These are phyloP conservation scores for Myrmaecium sp. DNA, from an alignment of 2,329 filamentous ascomycete genomes.

Conservation along the genomic window DNA sequence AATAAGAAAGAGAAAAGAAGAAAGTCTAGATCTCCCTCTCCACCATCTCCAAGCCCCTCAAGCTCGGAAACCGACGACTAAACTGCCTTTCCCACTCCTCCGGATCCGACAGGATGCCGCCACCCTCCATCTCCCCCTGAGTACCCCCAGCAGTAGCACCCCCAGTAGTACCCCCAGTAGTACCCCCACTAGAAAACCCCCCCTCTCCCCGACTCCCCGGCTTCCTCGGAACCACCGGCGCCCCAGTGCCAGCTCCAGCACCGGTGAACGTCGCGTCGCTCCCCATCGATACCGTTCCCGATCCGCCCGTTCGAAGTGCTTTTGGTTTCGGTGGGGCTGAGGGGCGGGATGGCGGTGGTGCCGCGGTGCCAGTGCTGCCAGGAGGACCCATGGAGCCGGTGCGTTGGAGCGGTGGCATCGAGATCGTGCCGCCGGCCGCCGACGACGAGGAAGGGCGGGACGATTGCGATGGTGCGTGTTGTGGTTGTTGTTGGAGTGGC, in stretches of 20 bases:
- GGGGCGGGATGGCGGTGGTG: slow-evolving; percentile 18
- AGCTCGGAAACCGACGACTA: slow-evolving; percentile 69
- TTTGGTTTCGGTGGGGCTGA: slow-evolving; percentile 44
- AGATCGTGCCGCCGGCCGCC: slow-evolving; percentile 9
- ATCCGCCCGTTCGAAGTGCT: slow-evolving; percentile 33
- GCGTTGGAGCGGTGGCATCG: slow-evolving; percentile 16
- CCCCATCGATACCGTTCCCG: no score
- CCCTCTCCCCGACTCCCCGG: background rate
- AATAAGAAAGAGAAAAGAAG: no score
- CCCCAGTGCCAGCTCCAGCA: slow-evolving; percentile 11
- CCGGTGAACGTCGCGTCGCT: no score
- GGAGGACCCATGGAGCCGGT: no score
- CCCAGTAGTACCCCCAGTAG: no score
- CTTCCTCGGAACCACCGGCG: slow-evolving; percentile 9
- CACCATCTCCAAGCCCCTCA: slow-evolving; percentile 77
- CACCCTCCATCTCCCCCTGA: background rate
- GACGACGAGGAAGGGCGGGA: background rate
- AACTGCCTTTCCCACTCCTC: slow-evolving; percentile 59
- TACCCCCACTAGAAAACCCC: no score
- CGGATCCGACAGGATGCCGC: slow-evolving; percentile 16
- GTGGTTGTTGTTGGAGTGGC: slow-evolving; percentile 8
- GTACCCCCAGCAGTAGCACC: no score
- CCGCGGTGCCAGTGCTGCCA: background rate
- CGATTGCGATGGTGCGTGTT: slow-evolving; percentile 6
- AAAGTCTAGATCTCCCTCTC: slow-evolving; percentile 49